Conservation (phyloP, 2,329 filamentous ascomycete genomes). For the Calonectria henricotiae region DNA sequence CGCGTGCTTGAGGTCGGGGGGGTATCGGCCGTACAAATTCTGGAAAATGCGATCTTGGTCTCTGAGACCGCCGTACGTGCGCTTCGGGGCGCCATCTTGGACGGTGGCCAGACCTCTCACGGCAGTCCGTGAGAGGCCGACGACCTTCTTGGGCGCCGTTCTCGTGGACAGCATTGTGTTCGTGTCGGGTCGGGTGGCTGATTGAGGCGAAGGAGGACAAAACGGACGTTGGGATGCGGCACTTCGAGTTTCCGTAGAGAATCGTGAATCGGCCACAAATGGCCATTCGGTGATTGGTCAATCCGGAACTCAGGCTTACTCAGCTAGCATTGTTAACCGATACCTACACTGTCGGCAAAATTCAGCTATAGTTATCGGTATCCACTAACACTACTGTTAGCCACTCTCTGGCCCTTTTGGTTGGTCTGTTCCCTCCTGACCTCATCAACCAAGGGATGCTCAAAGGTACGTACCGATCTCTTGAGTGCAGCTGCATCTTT, state of each 20-base stretch:
- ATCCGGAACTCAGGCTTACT: constrained; percentile 54
- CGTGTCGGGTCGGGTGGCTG: constrained; percentile 55
- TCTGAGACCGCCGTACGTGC: constrained; percentile 87
- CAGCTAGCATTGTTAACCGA: constrained; percentile 54
- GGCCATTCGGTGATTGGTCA: constrained; percentile 61
- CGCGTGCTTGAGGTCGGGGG: constrained; percentile 91
- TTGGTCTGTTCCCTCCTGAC: constrained; percentile 40
- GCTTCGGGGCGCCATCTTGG: constrained; percentile 80
- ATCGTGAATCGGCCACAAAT: constrained; percentile 59
- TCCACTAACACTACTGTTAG: constrained; percentile 46
- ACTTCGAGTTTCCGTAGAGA: constrained; percentile 59
- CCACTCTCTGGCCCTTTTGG: constrained; percentile 31
- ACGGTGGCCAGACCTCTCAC: constrained; percentile 85
- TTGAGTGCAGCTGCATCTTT: constrained; percentile 8
- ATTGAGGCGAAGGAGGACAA: constrained; percentile 52
- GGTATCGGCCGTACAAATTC: constrained; percentile 96
- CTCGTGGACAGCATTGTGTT: constrained; percentile 65
- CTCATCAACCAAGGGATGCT: constrained; percentile 50
- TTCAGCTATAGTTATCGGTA: constrained; percentile 24
- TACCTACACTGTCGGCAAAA: constrained; percentile 39
- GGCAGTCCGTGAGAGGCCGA: constrained; percentile 62
- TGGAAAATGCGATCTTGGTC: constrained; percentile 99
- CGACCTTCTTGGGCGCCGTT: constrained; percentile 61
- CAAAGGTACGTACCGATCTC: constrained; percentile 22
- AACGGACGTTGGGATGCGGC: constrained; percentile 56